Conservation (phyloP, 495 filamentous ascomycete species). For the Penicillium goetzii region DNA sequence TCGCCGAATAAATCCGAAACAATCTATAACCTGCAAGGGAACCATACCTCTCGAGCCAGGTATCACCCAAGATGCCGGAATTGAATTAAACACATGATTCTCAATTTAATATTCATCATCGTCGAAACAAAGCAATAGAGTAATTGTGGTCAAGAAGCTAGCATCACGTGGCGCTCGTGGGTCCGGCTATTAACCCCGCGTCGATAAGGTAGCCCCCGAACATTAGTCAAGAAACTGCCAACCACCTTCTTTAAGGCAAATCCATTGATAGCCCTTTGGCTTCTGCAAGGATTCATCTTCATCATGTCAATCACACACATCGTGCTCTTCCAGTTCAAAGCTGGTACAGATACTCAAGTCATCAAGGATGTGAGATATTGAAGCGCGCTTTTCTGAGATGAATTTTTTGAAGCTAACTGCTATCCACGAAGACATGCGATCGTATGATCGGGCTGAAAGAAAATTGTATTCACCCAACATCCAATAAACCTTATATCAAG, state of each 20-base stretch:
- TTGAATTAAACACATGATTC: background rate
- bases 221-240: background rate
- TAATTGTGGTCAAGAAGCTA: background rate
- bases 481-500: slow-evolving; percentile 53
- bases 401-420: slow-evolving; percentile 9
- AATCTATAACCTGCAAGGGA: background rate
- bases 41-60: background rate
- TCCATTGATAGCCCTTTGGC: background rate
- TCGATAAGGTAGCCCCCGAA: background rate
- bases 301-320: slow-evolving; percentile 60
- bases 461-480: slow-evolving; percentile 48
- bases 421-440: slow-evolving; percentile 27
- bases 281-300: background rate
- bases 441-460: slow-evolving; percentile 46
- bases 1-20: background rate
- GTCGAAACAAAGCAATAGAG: background rate
- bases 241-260: background rate
- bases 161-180: background rate
- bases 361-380: slow-evolving; percentile 52
- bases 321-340: slow-evolving; percentile 65
- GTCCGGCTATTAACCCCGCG: background rate
- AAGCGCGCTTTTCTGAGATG: background rate
- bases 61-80: background rate
- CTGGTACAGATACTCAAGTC: slow-evolving; percentile 38
- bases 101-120: background rate